A percentile compares a stretch with the other conserved stretches of the same genome.
Conservation (phyloP, 2,329 filamentous ascomycete species). For the Alternaria atra region DNA sequence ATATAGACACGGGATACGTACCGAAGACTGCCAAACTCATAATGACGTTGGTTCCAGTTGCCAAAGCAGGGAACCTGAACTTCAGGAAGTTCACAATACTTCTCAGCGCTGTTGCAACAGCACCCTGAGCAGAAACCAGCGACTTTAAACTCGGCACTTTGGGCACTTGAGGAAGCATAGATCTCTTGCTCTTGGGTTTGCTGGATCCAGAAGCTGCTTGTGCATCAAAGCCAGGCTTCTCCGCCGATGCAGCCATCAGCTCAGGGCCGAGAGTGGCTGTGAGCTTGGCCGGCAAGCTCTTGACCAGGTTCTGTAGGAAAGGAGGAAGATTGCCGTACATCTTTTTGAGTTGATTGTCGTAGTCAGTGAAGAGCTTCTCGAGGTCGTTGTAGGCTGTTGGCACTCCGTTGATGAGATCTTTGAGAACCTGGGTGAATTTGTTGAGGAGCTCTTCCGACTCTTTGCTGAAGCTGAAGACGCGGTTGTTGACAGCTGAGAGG, state of each 20-base stretch:
- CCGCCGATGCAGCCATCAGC: conserved; percentile 78
- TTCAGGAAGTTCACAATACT: conserved; percentile 92
- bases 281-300: conserved; percentile 82
- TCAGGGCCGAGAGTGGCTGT: conserved; percentile 80
- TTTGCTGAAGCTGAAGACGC: conserved; percentile 81
- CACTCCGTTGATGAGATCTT: conserved; percentile 89
- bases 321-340: conserved; percentile 74
- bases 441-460: conserved; percentile 84
- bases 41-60: conserved; percentile 85
- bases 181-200: conserved; percentile 57
- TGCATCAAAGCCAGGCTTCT: conserved; percentile 64
- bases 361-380: conserved; percentile 70
- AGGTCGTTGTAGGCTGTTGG: conserved; percentile 94
- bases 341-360: conserved; percentile 70
- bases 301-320: conserved; percentile 86
- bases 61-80: conserved; percentile 85
- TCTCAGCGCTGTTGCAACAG: conserved; percentile 81
- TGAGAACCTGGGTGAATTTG: conserved; percentile 88
- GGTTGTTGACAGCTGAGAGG: conserved; percentile 83
- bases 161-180: conserved; percentile 67
- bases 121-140: conserved; percentile 85
- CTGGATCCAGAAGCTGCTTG: conserved; percentile 37
- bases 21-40: conserved; percentile 89
- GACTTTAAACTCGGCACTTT: conserved; percentile 78
- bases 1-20: conserved; percentile 62